Evolutionary conservation across 1,284 basidiomycete genomes (phyloP).

Genomic region (Pulchroboletus neoregius): DNA sequence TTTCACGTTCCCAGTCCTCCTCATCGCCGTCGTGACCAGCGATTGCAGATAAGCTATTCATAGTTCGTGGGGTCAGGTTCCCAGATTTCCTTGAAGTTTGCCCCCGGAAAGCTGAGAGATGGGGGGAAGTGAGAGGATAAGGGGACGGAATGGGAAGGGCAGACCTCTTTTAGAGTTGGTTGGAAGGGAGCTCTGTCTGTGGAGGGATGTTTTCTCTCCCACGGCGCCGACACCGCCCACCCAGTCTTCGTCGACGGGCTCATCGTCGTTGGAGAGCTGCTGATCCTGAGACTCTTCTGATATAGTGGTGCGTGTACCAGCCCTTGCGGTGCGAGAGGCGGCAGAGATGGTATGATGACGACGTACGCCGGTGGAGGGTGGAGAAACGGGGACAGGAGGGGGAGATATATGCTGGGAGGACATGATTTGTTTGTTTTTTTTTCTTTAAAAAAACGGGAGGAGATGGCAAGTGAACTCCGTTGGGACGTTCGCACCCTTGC

Average conservation of each 20-base stretch:
- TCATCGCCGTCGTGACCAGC: constrained; percentile 80
- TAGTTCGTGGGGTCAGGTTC: constrained; percentile 61
- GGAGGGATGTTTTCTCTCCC: constrained; percentile 73
- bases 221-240: constrained; percentile 74
- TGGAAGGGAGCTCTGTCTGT: constrained; percentile 76
- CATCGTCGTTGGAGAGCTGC: constrained; percentile 68
- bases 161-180: constrained; percentile 75
- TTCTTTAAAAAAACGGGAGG: too few relatives aligned
- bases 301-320: constrained; percentile 57
- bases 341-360: constrained; percentile 81
- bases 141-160: constrained; percentile 19
- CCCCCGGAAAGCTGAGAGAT: constrained; percentile 41
- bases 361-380: constrained; percentile 51
- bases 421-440: constrained; percentile 22
- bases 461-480: too few relatives aligned
- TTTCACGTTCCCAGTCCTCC: constrained; percentile 75
- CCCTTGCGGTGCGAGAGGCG: constrained; percentile 60
- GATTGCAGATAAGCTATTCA: constrained; percentile 78
- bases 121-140: constrained; percentile 13
- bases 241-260: constrained; percentile 74
- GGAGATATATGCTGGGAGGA: constrained; percentile 30
- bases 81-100: constrained; percentile 53
- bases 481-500: constrained; percentile 25
- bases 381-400: constrained; percentile 36
- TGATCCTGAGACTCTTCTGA: constrained; percentile 65